phyloP scores from a whole-genome alignment of 805 yeast species.

The Candida morakotiae region DNA sequence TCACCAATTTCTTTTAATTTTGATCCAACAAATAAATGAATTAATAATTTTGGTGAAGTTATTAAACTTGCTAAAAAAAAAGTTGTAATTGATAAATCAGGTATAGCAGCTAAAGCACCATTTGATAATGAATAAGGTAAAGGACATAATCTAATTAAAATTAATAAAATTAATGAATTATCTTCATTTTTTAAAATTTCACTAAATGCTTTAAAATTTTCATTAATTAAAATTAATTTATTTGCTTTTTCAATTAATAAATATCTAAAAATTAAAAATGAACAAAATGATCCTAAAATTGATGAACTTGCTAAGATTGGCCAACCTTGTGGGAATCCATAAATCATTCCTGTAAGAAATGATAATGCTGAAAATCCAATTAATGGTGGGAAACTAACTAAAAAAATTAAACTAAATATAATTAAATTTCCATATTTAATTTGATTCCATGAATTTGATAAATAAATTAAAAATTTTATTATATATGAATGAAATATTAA shows the following conservation, averaged over 20 bases:
- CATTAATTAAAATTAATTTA: slow-evolving; percentile 55
- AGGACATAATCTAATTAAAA: slow-evolving; percentile 81
- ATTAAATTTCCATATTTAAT: slow-evolving; percentile 39
- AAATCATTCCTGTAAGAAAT: slow-evolving; percentile 71
- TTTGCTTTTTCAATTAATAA: slow-evolving; percentile 55
- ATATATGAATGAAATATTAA: slow-evolving; percentile 33
- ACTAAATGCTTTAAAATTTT: slow-evolving; percentile 68
- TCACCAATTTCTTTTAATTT: slow-evolving; percentile 69
- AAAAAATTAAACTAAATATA: slow-evolving; percentile 50
- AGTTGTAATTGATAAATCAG: slow-evolving; percentile 58
- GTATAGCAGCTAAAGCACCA: slow-evolving; percentile 88
- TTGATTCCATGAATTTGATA: slow-evolving; percentile 44
- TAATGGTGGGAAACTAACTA: slow-evolving; percentile 87
- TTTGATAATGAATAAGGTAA: slow-evolving; percentile 89
- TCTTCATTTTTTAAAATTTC: slow-evolving; percentile 63
- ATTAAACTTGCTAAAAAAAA: slow-evolving; percentile 69
- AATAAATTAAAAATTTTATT: slow-evolving; percentile 30
- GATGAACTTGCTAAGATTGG: slow-evolving; percentile 65
- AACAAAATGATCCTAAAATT: slow-evolving; percentile 66
- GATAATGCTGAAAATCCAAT: slow-evolving; percentile 74
- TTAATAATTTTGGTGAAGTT: slow-evolving; percentile 78
- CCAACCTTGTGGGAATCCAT: slow-evolving; percentile 83
- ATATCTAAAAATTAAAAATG: slow-evolving; percentile 66
- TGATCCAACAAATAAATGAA: slow-evolving; percentile 74
- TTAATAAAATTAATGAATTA: slow-evolving; percentile 59